Conservation (phyloP, 2,329 filamentous ascomycete genomes). For the Penicillium sp. region DNA sequence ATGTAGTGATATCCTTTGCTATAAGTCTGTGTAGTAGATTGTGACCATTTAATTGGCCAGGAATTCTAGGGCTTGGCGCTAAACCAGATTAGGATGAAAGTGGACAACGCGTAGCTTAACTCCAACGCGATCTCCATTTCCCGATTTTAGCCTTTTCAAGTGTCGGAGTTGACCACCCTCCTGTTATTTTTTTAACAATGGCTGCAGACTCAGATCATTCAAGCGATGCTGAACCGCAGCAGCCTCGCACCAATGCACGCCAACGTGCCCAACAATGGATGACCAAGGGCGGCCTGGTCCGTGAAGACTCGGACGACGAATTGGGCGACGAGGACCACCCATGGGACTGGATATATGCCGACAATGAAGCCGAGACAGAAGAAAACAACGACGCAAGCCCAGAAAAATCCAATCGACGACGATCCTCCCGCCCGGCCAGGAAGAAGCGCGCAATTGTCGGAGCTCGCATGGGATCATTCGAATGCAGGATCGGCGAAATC, state of each 20-base stretch:
- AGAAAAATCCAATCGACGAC: conserved; percentile 28
- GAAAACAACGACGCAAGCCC: conserved; percentile 1
- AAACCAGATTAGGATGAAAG: conserved; percentile 31
- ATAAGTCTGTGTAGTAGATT: neutral
- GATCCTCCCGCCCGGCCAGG: conserved; percentile 29
- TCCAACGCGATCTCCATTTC: neutral
- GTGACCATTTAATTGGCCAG: conserved; percentile 17
- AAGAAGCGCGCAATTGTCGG: conserved; percentile 65
- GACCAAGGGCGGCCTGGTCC: conserved; percentile 61
- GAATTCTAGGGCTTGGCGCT: conserved; percentile 10
- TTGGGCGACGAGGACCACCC: conserved; percentile 69
- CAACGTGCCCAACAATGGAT: conserved; percentile 51
- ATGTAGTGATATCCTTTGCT: neutral
- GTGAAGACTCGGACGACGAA: conserved; percentile 88
- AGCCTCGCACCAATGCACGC: conserved; percentile 24
- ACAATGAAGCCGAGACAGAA: conserved; percentile 22
- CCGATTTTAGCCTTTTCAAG: conserved; percentile 6
- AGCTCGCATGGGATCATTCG: conserved; percentile 77
- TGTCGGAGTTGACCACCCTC: neutral
- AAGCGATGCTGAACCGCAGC: conserved; percentile 11
- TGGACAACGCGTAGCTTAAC: conserved; percentile 29
- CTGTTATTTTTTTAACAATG: conserved; percentile 14
- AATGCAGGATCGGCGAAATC: conserved; percentile 77
- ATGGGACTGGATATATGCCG: conserved; percentile 76
- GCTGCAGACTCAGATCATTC: conserved; percentile 15